Percentiles rank a stretch among this genome's conserved stretches.
These are phyloP conservation scores for Typha latifolia DNA, from an alignment of 176 grass and related monocot genomes.

Conservation along the genomic window DNA sequence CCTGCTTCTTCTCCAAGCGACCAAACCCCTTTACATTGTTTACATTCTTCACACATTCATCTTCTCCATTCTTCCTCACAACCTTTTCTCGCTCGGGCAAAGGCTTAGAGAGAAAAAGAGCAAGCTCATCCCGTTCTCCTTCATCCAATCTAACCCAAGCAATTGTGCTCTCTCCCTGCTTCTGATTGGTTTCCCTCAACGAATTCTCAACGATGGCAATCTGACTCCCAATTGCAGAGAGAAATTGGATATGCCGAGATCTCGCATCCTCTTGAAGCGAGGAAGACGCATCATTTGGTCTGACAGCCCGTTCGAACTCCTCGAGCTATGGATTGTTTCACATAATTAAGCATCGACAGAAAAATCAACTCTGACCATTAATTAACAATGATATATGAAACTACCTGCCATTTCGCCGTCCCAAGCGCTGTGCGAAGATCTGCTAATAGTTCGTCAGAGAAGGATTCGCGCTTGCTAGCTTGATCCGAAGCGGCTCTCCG, in stretches of 20 bases:
- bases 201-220: slow-evolving; percentile 4
- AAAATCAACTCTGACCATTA: neutral
- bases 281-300: slow-evolving; percentile 37
- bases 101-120: neutral
- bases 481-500: slow-evolving; percentile 2
- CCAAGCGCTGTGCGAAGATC: neutral
- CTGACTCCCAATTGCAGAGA: slow-evolving; percentile 8
- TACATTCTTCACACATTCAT: neutral
- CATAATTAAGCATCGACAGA: neutral
- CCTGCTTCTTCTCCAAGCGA: neutral
- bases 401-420: slow-evolving; percentile 41
- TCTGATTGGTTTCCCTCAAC: neutral
- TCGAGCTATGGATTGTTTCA: slow-evolving; percentile 43
- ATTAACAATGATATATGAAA: neutral
- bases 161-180: neutral
- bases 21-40: neutral
- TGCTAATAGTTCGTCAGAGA: neutral
- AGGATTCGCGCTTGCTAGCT: slow-evolving; percentile 7
- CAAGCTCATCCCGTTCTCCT: slow-evolving; percentile 16
- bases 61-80: neutral
- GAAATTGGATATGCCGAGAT: slow-evolving; percentile 53
- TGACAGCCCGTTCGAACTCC: slow-evolving; percentile 53
- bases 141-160: slow-evolving; percentile 15
- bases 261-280: slow-evolving; percentile 54
- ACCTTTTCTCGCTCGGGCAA: neutral